Evolutionary conservation across 163 green algal species (phyloP).

Genomic region (Coccomyxa subellipsoidea): DNA sequence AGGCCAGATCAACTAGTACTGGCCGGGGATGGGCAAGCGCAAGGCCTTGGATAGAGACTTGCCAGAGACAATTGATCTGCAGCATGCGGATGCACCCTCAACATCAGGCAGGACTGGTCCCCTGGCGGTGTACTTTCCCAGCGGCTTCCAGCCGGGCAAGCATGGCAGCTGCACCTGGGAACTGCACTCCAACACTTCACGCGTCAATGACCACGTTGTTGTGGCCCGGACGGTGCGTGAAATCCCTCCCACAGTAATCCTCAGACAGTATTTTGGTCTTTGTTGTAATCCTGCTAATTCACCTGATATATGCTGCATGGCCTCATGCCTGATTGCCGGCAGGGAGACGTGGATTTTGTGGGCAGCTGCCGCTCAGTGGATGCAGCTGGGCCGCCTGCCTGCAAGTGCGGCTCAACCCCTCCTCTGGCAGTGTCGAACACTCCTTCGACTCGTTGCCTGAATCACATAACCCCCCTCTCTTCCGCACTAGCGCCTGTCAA

Average conservation of each 20-base stretch:
- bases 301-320: neutral
- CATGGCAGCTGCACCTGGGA: slow-evolving; percentile 21
- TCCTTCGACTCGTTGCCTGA: too few relatives aligned
- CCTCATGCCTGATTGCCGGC: neutral
- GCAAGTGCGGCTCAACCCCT: slow-evolving; percentile 13
- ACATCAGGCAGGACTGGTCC: slow-evolving; percentile 6
- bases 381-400: neutral
- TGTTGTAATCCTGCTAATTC: neutral
- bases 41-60: neutral
- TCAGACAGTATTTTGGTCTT: neutral
- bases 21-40: neutral
- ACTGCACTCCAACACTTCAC: slow-evolving; percentile 8
- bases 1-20: neutral
- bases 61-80: neutral
- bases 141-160: slow-evolving; percentile 27
- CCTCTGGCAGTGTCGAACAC: too few relatives aligned
- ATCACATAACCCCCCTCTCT: too few relatives aligned
- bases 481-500: too few relatives aligned
- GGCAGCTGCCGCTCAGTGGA: neutral
- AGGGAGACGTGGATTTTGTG: slow-evolving; percentile 23
- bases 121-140: slow-evolving; percentile 38
- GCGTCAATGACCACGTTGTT: slow-evolving; percentile 11
- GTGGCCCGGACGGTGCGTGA: slow-evolving; percentile 22
- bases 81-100: neutral
- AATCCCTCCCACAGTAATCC: neutral